A percentile compares a stretch with the other conserved stretches of the same genome.
Evolutionary conservation across 2,329 filamentous ascomycete genomes (phyloP).

Genomic region (Fusarium phyllophilum): DNA sequence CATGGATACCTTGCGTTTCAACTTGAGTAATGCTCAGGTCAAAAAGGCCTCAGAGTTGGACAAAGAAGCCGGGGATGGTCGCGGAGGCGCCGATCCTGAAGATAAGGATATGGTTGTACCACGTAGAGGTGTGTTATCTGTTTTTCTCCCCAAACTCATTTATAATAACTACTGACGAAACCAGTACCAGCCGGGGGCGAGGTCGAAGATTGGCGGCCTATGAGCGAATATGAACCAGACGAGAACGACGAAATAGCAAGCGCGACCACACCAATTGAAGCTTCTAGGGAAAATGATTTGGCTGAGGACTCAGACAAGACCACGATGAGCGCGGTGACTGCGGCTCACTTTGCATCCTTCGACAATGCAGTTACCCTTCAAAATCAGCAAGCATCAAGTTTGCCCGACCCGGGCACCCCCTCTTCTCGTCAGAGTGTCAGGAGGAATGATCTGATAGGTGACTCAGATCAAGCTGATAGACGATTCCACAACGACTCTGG

Average conservation of each 20-base stretch:
- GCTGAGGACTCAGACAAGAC: background rate
- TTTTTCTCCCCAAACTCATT: background rate
- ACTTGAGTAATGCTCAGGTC: background rate
- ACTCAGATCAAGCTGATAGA: background rate
- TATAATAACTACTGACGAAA: background rate
- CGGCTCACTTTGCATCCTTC: background rate
- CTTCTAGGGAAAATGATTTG: background rate
- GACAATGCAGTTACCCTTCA: background rate
- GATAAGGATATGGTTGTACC: background rate
- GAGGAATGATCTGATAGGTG: background rate
- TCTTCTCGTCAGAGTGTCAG: background rate
- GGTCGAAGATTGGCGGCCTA: conserved; percentile 21
- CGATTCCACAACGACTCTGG: background rate
- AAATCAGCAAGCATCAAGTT: background rate
- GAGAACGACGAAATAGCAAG: background rate
- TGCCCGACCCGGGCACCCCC: background rate
- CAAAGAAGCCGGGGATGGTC: background rate
- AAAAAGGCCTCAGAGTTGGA: background rate
- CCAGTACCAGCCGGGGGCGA: conserved; percentile 7
- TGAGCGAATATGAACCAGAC: conserved; percentile 11
- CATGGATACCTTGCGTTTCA: conserved; percentile 29
- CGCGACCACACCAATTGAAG: background rate
- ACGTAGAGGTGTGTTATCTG: background rate
- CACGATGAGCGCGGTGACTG: background rate
- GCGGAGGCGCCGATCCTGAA: background rate